Evolutionary conservation across 2,329 filamentous ascomycete genomes (phyloP).

Genomic region (Neonectria magnoliae): DNA sequence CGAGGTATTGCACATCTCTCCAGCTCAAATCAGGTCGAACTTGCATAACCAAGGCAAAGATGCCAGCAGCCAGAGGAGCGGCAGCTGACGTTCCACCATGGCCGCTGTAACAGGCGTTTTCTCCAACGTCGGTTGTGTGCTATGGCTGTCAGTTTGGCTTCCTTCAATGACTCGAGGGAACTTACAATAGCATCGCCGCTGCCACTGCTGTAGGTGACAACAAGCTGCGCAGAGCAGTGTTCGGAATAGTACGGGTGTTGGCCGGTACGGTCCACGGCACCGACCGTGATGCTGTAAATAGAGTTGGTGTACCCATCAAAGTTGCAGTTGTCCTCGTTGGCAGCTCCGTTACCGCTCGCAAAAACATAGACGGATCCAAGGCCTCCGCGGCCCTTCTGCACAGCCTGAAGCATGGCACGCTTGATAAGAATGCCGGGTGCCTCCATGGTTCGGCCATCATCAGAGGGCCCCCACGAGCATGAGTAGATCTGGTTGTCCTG

Average conservation of each 20-base stretch:
- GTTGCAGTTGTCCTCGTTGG: constrained; percentile 93
- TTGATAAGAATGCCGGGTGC: constrained; percentile 88
- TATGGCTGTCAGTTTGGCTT: constrained; percentile 41
- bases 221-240: constrained; percentile 92
- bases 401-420: constrained; percentile 88
- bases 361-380: constrained; percentile 96
- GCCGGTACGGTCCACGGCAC: constrained; percentile 87
- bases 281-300: constrained; percentile 98
- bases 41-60: constrained; percentile 88
- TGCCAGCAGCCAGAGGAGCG: constrained; percentile 89
- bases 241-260: constrained; percentile 97
- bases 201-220: constrained; percentile 96
- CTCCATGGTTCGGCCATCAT: constrained; percentile 95
- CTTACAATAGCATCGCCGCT: constrained; percentile 82
- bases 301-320: constrained; percentile 99
- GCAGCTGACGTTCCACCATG: constrained; percentile 97
- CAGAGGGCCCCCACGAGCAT: constrained; percentile 97
- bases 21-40: constrained; percentile 88
- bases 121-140: constrained; percentile 95
- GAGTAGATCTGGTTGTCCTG: constrained; percentile 97
- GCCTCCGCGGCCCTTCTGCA: constrained; percentile 86
- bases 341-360: constrained; percentile 90
- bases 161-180: constrained; percentile 21
- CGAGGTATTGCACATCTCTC: constrained; percentile 94
- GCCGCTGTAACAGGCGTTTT: constrained; percentile 78